Percentiles rank a stretch among this genome's conserved stretches.
These are phyloP conservation scores for Ophiostoma piceae DNA, from an alignment of 2,329 filamentous ascomycete species.

Conservation along the genomic window DNA sequence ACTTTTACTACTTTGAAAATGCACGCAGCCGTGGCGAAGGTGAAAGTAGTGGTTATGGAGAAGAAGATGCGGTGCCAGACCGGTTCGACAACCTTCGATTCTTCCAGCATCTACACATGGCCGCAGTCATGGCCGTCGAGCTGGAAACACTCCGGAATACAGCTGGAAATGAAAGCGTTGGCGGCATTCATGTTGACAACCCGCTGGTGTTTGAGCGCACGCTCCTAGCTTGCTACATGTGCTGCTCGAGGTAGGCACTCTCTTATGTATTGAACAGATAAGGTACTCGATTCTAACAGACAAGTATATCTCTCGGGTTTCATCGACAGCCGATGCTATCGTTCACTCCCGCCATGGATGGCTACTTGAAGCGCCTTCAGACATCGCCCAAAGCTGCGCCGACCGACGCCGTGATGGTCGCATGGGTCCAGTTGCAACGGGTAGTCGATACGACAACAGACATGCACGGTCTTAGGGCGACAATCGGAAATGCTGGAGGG, in stretches of 20 bases:
- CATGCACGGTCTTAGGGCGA: neutral
- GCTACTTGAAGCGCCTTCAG: constrained; percentile 20
- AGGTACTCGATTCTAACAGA: neutral
- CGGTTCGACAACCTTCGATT: neutral
- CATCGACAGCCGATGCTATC: constrained; percentile 19
- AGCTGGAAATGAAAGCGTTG: neutral
- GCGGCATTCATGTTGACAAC: neutral
- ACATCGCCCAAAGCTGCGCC: constrained; percentile 16
- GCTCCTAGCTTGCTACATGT: constrained; percentile 23
- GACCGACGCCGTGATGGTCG: constrained; percentile 17
- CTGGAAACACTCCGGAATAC: constrained; percentile 16
- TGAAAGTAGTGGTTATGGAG: neutral
- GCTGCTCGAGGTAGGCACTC: constrained; percentile 14
- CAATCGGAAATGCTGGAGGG: neutral
- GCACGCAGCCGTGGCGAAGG: too few relatives aligned
- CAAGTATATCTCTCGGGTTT: neutral
- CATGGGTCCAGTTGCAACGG: constrained; percentile 23
- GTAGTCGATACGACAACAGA: constrained; percentile 17
- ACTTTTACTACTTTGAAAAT: constrained; percentile 18
- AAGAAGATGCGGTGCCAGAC: neutral
- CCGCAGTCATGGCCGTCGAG: constrained; percentile 20
- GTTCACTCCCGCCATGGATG: constrained; percentile 21
- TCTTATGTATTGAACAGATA: too few relatives aligned
- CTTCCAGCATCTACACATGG: constrained; percentile 22
- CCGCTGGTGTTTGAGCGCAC: constrained; percentile 23